Evolutionary conservation across 2,329 filamentous ascomycete genomes (phyloP).

Genomic region (Nigrospora oryzae): DNA sequence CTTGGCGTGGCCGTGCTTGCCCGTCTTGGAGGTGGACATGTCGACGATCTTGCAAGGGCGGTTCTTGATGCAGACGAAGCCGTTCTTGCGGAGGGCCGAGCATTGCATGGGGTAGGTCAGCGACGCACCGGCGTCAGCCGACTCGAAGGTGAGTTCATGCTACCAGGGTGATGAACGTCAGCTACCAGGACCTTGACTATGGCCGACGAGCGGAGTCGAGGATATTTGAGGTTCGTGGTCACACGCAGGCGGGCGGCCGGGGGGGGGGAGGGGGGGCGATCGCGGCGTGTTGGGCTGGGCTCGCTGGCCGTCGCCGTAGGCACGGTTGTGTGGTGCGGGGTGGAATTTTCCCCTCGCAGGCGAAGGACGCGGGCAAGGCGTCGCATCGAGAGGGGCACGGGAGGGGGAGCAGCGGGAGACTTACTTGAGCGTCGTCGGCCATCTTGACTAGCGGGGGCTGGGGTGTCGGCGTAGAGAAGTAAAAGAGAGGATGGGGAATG

Average conservation of each 20-base stretch:
- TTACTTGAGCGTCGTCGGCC: constrained; percentile 47
- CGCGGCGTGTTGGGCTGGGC: no score
- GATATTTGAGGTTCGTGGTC: no score
- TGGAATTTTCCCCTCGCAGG: constrained; percentile 4
- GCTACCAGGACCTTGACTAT: neutral
- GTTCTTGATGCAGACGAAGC: constrained; percentile 95
- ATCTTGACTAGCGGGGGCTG: constrained; percentile 39
- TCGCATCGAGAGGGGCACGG: neutral
- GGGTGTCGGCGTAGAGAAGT: constrained; percentile 15
- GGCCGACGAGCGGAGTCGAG: neutral
- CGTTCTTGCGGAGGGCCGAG: constrained; percentile 99
- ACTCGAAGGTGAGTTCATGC: constrained; percentile 74
- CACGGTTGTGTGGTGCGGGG: constrained; percentile 11
- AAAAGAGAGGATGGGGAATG: constrained; percentile 15
- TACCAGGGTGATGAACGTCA: constrained; percentile 20
- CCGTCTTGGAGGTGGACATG: constrained; percentile 99
- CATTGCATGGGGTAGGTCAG: constrained; percentile 96
- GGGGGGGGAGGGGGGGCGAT: neutral
- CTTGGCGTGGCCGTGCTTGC: constrained; percentile 99
- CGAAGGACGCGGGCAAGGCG: neutral
- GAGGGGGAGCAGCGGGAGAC: constrained; percentile 13
- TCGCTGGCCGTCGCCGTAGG: no score
- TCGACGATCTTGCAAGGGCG: constrained; percentile 99
- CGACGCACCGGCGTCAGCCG: constrained; percentile 93
- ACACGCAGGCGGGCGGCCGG: no score